Conservation (phyloP, 305 asterid species). For the Fraxinus sp. region DNA sequence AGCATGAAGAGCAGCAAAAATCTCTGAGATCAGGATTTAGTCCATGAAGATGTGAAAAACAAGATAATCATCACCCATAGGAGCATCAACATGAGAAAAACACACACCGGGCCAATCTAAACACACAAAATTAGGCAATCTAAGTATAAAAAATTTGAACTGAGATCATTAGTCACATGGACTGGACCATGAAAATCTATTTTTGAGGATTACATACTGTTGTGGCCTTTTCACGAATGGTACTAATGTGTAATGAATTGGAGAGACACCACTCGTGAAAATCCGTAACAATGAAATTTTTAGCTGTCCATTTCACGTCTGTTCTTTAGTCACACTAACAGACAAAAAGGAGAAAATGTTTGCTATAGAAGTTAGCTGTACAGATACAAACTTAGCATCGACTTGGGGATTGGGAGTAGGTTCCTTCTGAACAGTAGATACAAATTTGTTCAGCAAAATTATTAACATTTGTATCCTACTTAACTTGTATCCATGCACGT, state of each 20-base stretch:
- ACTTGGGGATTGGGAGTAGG: slow-evolving; percentile 28
- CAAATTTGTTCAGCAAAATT: slow-evolving; percentile 16
- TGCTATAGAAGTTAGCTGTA: slow-evolving; percentile 40
- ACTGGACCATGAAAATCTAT: background rate
- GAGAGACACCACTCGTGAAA: background rate
- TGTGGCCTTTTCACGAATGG: background rate
- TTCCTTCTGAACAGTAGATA: slow-evolving; percentile 19
- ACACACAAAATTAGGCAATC: background rate
- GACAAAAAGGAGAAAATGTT: slow-evolving; percentile 38
- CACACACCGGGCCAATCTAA: background rate
- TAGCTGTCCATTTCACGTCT: background rate
- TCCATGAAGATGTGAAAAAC: background rate
- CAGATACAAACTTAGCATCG: slow-evolving; percentile 34
- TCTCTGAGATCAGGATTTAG: background rate
- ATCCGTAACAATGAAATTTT: background rate
- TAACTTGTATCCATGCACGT: background rate
- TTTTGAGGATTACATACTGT: background rate
- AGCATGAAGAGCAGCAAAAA: background rate
- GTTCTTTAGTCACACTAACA: slow-evolving; percentile 12
- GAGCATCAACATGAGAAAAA: background rate
- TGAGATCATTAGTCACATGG: background rate
- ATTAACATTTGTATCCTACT: slow-evolving; percentile 2
- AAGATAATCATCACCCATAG: background rate
- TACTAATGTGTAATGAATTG: background rate
- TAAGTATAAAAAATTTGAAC: background rate